Evolutionary conservation across 306 rosid species (phyloP).

Genomic region (Sindora glabra): DNA sequence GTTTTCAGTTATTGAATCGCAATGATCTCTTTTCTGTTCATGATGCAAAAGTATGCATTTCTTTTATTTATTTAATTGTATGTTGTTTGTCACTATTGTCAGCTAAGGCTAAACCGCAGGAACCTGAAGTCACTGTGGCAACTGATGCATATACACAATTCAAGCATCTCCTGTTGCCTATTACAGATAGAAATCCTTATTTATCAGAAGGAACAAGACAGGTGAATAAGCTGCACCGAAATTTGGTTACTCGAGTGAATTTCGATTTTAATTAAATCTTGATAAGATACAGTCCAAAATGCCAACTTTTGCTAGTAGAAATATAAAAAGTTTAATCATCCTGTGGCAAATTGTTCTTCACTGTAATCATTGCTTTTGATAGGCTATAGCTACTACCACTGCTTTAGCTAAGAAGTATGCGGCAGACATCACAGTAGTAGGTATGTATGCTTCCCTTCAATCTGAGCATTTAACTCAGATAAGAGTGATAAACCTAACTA

Average conservation of each 20-base stretch:
- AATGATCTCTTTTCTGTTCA: neutral
- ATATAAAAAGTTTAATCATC: neutral
- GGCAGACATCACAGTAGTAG: constrained; percentile 87
- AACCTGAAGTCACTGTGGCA: constrained; percentile 43
- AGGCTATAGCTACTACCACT: constrained; percentile 76
- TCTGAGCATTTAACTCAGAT: neutral
- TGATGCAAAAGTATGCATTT: neutral
- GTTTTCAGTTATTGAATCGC: neutral
- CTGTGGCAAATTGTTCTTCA: neutral
- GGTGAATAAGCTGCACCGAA: constrained; percentile 22
- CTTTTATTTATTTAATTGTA: neutral
- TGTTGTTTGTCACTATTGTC: constrained; percentile 6
- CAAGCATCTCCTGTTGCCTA: constrained; percentile 82
- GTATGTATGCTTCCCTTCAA: constrained; percentile 30
- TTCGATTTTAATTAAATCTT: neutral
- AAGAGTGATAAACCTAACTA: constrained; percentile 2
- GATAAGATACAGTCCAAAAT: neutral
- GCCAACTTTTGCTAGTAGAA: neutral
- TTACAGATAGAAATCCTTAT: constrained; percentile 76
- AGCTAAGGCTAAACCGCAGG: constrained; percentile 54
- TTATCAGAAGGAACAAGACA: constrained; percentile 82
- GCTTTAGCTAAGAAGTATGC: constrained; percentile 86
- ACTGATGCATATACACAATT: constrained; percentile 56
- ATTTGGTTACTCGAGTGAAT: neutral
- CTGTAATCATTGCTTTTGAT: neutral